phyloP scores from a whole-genome alignment of 1,139 yeast genomes.

The Saccharomyces hybrid region DNA sequence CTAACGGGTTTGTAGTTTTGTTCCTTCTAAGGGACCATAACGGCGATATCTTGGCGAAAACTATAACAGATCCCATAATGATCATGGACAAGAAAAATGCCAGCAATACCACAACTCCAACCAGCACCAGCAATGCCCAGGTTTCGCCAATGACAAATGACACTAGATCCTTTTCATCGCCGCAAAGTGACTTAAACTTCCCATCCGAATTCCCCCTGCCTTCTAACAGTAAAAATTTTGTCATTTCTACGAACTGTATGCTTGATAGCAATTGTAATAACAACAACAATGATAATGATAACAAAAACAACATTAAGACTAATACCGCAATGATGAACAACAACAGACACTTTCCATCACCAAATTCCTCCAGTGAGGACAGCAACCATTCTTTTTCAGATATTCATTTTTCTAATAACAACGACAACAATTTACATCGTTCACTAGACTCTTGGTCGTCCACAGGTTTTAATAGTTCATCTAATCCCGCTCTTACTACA shows the following conservation, averaged over 20 bases:
- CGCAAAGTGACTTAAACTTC: neutral
- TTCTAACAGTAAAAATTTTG: neutral
- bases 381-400: neutral
- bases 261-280: neutral
- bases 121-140: neutral
- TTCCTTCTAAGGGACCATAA: constrained; percentile 58
- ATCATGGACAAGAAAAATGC: constrained; percentile 81
- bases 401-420: neutral
- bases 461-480: neutral
- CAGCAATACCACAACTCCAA: neutral
- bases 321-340: neutral
- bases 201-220: neutral
- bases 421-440: neutral
- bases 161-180: neutral
- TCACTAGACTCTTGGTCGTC: neutral
- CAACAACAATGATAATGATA: neutral
- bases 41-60: constrained; percentile 63
- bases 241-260: neutral
- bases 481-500: neutral
- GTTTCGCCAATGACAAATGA: neutral
- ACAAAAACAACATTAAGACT: neutral
- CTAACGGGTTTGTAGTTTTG: constrained; percentile 66
- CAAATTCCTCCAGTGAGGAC: neutral
- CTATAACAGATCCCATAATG: constrained; percentile 66
- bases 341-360: neutral